Evolutionary conservation across 2,329 filamentous ascomycete genomes (phyloP), one percentile per base, ranked within the genome.

Genomic region (Sporothrix humicola): DNA sequence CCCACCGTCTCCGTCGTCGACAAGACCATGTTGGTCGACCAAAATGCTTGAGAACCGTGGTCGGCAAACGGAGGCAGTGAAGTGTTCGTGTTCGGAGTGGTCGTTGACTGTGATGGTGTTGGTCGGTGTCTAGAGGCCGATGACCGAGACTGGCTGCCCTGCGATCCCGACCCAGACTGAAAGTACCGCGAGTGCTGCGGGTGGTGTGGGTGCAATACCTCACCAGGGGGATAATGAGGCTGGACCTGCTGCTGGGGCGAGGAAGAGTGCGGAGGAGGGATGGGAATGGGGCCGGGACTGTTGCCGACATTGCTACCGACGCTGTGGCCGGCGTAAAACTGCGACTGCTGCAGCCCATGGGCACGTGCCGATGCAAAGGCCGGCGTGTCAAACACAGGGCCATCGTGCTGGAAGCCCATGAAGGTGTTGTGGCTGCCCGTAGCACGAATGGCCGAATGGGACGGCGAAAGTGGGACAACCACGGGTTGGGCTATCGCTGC

Each of bases 131-230:
- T 5, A 37, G 31, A 37, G 4, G 31, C 31, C 31, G 31, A 37
- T 3, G 31, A 37, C 31, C 31, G 8, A 56, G 26, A 37, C 26
- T 59, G 56, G 4, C 56, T 59, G 2, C 26, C 26, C 13, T 7
- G 26, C 6, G 5, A 3, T 37, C 44, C 59, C 8, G 23, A 23
- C 13, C 37, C 56, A 42, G 13, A 10, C 37, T 42, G 48, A 31
- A 20, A 69, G 48, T 54, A 69, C 9, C 66, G 66, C 26, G 66
- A 52, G 48, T 69, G 48, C 48, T 54, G 46, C 1, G 66, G 66
- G 15, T 69, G 66, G 48, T 69, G 66, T 8, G 66, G 66, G 15
- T 37, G 31, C 31, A 37, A 7, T 2, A 37, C 31, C 31, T 37
- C 31, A 37, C 31, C 31, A 7, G 31, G 31, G 5, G 31, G 31